phyloP scores from a whole-genome alignment of 2,329 filamentous ascomycete genomes.

The Paecilomyces sp. region DNA sequence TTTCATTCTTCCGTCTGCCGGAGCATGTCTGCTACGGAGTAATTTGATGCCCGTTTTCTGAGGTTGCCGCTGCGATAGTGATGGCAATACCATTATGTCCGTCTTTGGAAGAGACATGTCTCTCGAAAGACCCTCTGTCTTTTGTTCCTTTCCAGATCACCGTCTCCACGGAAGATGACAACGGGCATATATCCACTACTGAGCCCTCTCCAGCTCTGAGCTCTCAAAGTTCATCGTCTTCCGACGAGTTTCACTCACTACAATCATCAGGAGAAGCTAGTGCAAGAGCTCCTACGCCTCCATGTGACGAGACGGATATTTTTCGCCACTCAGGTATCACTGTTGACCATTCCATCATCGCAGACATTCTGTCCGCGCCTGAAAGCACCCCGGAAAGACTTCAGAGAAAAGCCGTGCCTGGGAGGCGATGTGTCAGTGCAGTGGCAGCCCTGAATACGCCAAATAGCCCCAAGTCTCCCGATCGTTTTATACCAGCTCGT shows the following conservation, averaged over 20 bases:
- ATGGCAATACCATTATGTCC: conserved; percentile 19
- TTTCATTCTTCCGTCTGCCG: conserved; percentile 5
- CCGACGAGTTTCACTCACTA: not conserved
- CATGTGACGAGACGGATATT: not conserved
- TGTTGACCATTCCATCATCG: not conserved
- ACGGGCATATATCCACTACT: not conserved
- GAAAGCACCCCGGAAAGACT: not conserved
- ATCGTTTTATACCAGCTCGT: conserved; percentile 52
- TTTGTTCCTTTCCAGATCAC: conserved; percentile 5
- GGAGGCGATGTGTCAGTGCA: conserved; percentile 10
- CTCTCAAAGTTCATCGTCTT: not conserved
- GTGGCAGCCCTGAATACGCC: conserved; percentile 7
- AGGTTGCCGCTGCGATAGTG: conserved; percentile 6
- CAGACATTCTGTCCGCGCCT: not conserved
- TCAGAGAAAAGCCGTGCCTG: conserved; percentile 7
- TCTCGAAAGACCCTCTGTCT: conserved; percentile 9
- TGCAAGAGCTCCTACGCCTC: not conserved
- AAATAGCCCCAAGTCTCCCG: conserved; percentile 33
- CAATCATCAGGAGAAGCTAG: not conserved
- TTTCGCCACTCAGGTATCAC: conserved; percentile 1
- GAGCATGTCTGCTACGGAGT: not conserved
- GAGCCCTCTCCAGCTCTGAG: not conserved
- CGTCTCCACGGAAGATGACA: conserved; percentile 3
- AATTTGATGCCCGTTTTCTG: conserved; percentile 3
- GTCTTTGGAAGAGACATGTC: conserved; percentile 15